Conservation (phyloP, 805 yeast species). For the Metschnikowia kofuensis region DNA sequence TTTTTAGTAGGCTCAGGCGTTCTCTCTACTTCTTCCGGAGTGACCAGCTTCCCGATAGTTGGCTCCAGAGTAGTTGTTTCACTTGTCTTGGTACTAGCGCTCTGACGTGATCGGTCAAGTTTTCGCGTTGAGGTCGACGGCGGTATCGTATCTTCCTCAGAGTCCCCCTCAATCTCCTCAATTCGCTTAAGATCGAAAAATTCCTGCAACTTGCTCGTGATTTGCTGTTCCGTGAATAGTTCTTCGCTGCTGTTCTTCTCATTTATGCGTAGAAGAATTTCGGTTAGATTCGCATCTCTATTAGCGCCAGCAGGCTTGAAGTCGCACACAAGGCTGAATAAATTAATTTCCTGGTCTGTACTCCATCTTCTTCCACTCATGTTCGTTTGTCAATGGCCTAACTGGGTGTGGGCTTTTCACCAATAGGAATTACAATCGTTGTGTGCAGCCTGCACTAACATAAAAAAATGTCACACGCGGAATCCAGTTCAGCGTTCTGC, state of each 20-base stretch:
- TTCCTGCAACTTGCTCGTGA: conserved; percentile 54
- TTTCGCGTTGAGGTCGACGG: neutral
- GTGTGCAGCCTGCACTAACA: conserved; percentile 4
- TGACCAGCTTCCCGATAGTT: neutral
- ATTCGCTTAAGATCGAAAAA: conserved; percentile 57
- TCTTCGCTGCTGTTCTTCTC: conserved; percentile 18
- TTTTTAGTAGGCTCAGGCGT: neutral
- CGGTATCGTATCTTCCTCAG: neutral
- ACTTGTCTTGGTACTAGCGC: conserved; percentile 1
- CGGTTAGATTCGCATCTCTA: conserved; percentile 42
- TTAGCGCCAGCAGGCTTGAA: conserved; percentile 65
- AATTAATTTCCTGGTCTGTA: conserved; percentile 56
- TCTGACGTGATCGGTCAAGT: conserved; percentile 1
- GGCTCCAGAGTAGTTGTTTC: conserved; percentile 1
- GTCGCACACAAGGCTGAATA: conserved; percentile 60
- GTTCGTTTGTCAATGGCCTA: neutral
- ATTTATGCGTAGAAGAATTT: conserved; percentile 40
- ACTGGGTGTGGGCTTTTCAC: neutral
- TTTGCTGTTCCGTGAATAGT: conserved; percentile 44
- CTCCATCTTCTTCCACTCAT: conserved; percentile 42
- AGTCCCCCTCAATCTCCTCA: conserved; percentile 49
- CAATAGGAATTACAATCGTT: neutral
- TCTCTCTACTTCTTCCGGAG: neutral
- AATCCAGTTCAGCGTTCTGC: neutral
- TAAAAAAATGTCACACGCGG: neutral